Conservation (phyloP, 495 filamentous ascomycete genomes). For the Neurospora cerealis region DNA sequence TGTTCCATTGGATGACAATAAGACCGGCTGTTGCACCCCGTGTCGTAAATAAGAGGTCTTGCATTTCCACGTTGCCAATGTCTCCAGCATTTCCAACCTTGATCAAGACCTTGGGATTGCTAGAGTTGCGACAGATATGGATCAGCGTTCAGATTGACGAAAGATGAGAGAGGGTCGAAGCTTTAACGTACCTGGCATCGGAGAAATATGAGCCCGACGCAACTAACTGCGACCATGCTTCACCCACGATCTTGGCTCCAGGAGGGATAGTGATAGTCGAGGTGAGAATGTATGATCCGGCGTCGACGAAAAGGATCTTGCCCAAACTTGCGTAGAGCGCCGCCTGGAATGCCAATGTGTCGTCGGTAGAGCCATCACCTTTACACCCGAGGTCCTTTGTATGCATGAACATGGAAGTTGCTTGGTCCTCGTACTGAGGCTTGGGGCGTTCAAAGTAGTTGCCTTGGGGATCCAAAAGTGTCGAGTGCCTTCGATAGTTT, state of each 20-base stretch:
- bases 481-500: constrained; percentile 38
- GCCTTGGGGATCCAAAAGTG: constrained; percentile 24
- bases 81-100: constrained; percentile 68
- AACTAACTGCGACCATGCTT: constrained; percentile 30
- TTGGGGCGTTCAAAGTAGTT: constrained; percentile 54
- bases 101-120: constrained; percentile 56
- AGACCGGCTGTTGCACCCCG: constrained; percentile 67
- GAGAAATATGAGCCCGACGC: constrained; percentile 35
- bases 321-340: background rate
- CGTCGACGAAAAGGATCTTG: constrained; percentile 21
- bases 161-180: background rate
- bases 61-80: constrained; percentile 66
- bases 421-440: constrained; percentile 49
- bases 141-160: background rate
- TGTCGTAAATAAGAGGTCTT: constrained; percentile 64
- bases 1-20: constrained; percentile 79
- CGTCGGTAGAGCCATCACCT: constrained; percentile 1
- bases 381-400: constrained; percentile 1
- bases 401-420: constrained; percentile 12
- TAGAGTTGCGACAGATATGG: constrained; percentile 20
- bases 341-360: background rate
- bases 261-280: constrained; percentile 36
- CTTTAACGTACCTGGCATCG: constrained; percentile 12
- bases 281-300: constrained; percentile 27
- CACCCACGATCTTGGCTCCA: constrained; percentile 36